Percentiles rank a stretch among this genome's conserved stretches.
Evolutionary conservation across 768 basidiomycete species (phyloP).

Genomic region (Rossbeevera mucosa): DNA sequence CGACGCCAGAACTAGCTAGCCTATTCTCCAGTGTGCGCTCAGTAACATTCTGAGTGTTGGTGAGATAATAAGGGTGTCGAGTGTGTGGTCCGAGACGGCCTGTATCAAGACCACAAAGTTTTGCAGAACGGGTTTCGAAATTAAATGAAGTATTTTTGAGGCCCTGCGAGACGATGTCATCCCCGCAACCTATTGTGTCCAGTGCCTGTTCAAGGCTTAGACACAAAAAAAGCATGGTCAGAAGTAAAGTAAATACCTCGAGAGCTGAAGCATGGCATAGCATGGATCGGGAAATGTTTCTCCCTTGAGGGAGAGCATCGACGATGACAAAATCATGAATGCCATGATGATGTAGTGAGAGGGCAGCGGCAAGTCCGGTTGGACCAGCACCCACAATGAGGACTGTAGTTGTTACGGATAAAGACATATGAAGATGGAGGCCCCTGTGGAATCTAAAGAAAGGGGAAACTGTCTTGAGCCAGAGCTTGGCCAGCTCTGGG

Average conservation of each 20-base stretch:
- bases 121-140: constrained; percentile 30
- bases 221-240: background rate
- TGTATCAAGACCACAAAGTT: constrained; percentile 31
- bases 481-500: too few relatives aligned
- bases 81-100: constrained; percentile 36
- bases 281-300: constrained; percentile 42
- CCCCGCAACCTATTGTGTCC: constrained; percentile 40
- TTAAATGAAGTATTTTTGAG: constrained; percentile 26
- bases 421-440: constrained; percentile 9
- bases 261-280: constrained; percentile 47
- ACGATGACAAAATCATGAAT: constrained; percentile 41
- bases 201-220: constrained; percentile 40
- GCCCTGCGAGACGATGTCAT: constrained; percentile 35
- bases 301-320: constrained; percentile 32
- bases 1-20: constrained; percentile 30
- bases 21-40: constrained; percentile 39
- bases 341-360: constrained; percentile 40
- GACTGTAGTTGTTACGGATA: constrained; percentile 36
- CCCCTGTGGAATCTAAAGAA: too few relatives aligned
- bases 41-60: constrained; percentile 42
- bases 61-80: constrained; percentile 38
- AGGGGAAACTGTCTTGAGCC: too few relatives aligned
- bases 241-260: constrained; percentile 35
- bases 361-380: constrained; percentile 43
- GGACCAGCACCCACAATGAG: constrained; percentile 52